Conservation (phyloP, 2,329 filamentous ascomycete genomes). For the Penicillium psychrosexuale region DNA sequence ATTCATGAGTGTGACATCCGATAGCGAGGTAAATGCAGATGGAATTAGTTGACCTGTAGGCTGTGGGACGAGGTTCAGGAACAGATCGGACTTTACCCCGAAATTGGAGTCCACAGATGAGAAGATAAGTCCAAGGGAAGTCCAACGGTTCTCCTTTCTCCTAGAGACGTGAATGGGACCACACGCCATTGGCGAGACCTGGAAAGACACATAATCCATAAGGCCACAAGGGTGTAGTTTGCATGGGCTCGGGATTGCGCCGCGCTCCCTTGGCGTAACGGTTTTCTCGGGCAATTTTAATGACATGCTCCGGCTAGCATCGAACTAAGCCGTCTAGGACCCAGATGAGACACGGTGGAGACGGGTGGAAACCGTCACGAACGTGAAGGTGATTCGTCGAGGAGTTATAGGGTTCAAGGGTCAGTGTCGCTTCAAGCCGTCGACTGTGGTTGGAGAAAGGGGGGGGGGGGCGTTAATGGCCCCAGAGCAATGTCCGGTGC, state of each 20-base stretch:
- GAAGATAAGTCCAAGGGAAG: neutral
- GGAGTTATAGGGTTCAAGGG: constrained; percentile 21
- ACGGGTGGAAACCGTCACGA: neutral
- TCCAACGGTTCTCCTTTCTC: neutral
- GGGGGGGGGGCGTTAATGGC: constrained; percentile 6
- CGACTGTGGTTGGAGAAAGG: neutral
- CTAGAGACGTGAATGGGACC: constrained; percentile 1
- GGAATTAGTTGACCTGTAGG: constrained; percentile 4
- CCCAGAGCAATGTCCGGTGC: constrained; percentile 24
- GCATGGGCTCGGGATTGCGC: constrained; percentile 20
- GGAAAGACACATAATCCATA: constrained; percentile 8
- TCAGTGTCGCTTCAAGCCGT: constrained; percentile 19
- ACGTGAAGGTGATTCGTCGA: constrained; percentile 15
- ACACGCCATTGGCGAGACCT: neutral
- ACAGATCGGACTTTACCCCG: constrained; percentile 11
- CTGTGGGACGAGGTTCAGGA: constrained; percentile 9
- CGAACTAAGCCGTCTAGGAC: constrained; percentile 20
- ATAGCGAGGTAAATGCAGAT: constrained; percentile 1
- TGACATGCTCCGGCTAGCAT: constrained; percentile 24
- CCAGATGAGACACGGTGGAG: constrained; percentile 15
- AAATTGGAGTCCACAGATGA: neutral
- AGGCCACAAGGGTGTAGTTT: constrained; percentile 25
- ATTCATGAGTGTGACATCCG: constrained; percentile 14
- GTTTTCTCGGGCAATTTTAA: constrained; percentile 24
- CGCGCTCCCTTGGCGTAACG: constrained; percentile 32